Evolutionary conservation across 257 asterid genomes (phyloP), one percentile per base, ranked within the genome.

Genomic region (Scutellaria barbata): DNA sequence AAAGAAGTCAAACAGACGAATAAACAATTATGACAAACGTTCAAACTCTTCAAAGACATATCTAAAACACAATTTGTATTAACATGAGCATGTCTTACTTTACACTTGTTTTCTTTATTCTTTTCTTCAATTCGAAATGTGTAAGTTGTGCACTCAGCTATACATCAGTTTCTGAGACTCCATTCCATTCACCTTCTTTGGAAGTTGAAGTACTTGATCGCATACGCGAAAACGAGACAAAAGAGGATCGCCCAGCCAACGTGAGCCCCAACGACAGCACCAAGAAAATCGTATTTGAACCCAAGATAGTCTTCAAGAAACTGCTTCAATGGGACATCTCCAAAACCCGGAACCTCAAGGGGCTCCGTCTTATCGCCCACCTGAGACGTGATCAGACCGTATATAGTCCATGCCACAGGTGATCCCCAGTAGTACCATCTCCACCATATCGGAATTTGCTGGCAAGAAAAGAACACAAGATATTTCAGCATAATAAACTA

Each of bases 361-460:
- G 0, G 66, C 0, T 65, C 69, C 0, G 30, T 74, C 60, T 8
- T 74, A 79, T 89, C 83, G 0, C 96, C 96, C 53, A 91, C 84
- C 61, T 89, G 96, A 50, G 93, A 91, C 3, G 95, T 83, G 61
- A 91, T 65, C 5, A 91, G 86, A 41, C 97, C 97, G 42, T 91
- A 91, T 78, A 91, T 77, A n/a, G 96, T 89, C 97, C 95, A 89
- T 3, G 97, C 85, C 42, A 86, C 92, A 0, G 97, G 97, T 39
- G 97, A 90, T 9, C 80, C 89, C 96, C 97, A 90, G 73, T 90
- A 90, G 65, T 86, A 90, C 96, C 96, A 91, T 71, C 97, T 86
- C 96, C 96, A 91, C 97, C 97, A 91, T 78, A 86, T 79, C 0
- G 96, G 97, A 69, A 91, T 89, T 79, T 85, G 82, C 97, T 90